These are phyloP conservation scores for Sporothrix brunneoviolacea DNA, from an alignment of 2,329 filamentous ascomycete genomes.

Conservation along the genomic window DNA sequence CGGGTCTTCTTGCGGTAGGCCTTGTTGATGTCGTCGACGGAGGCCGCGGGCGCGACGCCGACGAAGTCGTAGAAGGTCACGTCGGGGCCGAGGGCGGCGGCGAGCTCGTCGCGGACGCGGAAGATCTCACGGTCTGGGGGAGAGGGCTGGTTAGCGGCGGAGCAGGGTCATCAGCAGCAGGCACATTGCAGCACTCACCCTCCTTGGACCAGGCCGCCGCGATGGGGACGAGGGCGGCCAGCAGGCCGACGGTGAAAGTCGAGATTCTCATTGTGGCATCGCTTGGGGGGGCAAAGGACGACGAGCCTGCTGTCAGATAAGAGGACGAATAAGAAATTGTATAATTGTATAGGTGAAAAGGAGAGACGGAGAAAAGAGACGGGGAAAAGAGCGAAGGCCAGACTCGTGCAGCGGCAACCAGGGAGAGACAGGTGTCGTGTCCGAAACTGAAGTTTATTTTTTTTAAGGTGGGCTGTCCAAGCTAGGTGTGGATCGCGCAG, in stretches of 20 bases:
- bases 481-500: constrained; percentile 1
- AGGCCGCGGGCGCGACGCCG: constrained; percentile 65
- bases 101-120: constrained; percentile 82
- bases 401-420: too few species aligned
- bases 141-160: constrained; percentile 4
- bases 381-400: background rate
- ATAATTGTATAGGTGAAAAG: background rate
- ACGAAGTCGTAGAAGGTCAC: constrained; percentile 94
- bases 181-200: too few species aligned
- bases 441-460: constrained; percentile 8
- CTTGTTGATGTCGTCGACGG: constrained; percentile 83
- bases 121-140: constrained; percentile 90
- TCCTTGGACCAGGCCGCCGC: constrained; percentile 80
- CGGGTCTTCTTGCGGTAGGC: constrained; percentile 86
- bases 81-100: constrained; percentile 64
- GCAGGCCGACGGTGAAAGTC: constrained; percentile 59
- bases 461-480: background rate
- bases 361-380: background rate
- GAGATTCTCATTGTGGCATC: constrained; percentile 64
- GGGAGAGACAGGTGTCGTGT: constrained; percentile 9
- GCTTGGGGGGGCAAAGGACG: constrained; percentile 26
- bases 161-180: too few species aligned
- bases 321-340: background rate
- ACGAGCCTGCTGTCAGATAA: too few species aligned
- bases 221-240: constrained; percentile 60